Base-by-base conservation (phyloP, 1,139 yeast species). In the Scheffersomyces lignicola region DNA sequence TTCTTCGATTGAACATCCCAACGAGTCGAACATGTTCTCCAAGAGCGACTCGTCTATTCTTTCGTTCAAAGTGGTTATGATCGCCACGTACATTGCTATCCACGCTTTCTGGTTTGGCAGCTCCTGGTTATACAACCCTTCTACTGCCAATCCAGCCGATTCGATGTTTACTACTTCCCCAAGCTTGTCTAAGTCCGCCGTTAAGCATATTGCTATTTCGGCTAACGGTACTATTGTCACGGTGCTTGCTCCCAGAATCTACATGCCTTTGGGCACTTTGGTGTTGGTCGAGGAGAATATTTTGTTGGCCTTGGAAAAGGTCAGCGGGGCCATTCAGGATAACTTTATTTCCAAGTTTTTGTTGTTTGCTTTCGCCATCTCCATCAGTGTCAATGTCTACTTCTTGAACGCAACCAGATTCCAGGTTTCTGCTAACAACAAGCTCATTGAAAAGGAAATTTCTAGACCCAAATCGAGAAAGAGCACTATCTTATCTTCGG, bases 351-450 rank as follows among this genome's bases (percentile, higher is more conserved):
- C 94, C 43, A 90, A 92, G 57, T 77, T 81, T 44, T 69, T 89
- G 35, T 76, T 90, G 29, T 72, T 86, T 47, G 81, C 80, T 5
- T 79, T 90, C 43, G 81, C 84, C 15, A 65, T 86, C 44, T 85
- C 96, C 43, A 76, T 89, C 40, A 80, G 83, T 14, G 80, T 86
- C 45, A 92, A 94, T 57, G 82, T 86, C 32, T 92, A 90, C 61
- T 73, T 92, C 48, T 76, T 92, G 54, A 83, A 83, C 52, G 87
- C 84, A 32, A 78, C 90, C 9, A 77, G 86, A 58, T 70, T 73
- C 37, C 86, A 83, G 43, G 58, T 58, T 15, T 52, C 60, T 14
- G 63, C 76, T 18, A 69, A 71, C 26, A 60, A 61, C 41, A 56
- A 65, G 63, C 60, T 73, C 65, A 54, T 70, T 35, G 69, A 65